These are phyloP conservation scores for Medicago truncatula DNA, from an alignment of 306 rosid genomes.

Conservation along the genomic window DNA sequence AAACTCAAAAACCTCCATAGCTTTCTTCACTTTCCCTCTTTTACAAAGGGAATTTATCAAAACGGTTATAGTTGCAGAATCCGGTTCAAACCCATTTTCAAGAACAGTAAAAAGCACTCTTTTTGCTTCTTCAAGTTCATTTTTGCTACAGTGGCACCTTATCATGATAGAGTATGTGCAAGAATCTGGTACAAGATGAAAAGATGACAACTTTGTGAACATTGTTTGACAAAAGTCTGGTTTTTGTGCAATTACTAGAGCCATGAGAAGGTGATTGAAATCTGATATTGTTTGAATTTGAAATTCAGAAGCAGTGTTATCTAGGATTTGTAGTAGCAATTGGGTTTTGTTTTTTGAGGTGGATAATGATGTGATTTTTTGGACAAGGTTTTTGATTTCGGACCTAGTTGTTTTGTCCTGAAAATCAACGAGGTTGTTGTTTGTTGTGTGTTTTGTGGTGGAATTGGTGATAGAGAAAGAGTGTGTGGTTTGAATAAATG, in stretches of 20 bases:
- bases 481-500: background rate
- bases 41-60: constrained; percentile 67
- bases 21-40: constrained; percentile 69
- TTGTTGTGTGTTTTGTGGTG: constrained; percentile 13
- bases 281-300: constrained; percentile 40
- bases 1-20: constrained; percentile 63
- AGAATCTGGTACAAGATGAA: constrained; percentile 55
- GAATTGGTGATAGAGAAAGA: constrained; percentile 33
- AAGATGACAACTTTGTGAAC: constrained; percentile 47
- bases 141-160: constrained; percentile 63
- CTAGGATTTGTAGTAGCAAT: constrained; percentile 26
- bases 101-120: constrained; percentile 51
- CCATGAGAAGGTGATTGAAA: constrained; percentile 65
- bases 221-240: constrained; percentile 49
- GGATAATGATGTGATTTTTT: constrained; percentile 45
- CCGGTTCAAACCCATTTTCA: constrained; percentile 60
- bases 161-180: constrained; percentile 64
- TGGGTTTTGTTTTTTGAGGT: constrained; percentile 34
- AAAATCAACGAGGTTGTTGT: constrained; percentile 34
- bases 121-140: constrained; percentile 61
- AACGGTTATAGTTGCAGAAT: constrained; percentile 54
- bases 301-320: constrained; percentile 35
- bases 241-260: constrained; percentile 49
- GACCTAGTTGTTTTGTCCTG: constrained; percentile 39
- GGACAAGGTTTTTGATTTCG: constrained; percentile 42